Evolutionary conservation across 352 stramenopile genomes (phyloP), one percentile per base, ranked within the genome.

Genomic region (Pythium diclinum): DNA sequence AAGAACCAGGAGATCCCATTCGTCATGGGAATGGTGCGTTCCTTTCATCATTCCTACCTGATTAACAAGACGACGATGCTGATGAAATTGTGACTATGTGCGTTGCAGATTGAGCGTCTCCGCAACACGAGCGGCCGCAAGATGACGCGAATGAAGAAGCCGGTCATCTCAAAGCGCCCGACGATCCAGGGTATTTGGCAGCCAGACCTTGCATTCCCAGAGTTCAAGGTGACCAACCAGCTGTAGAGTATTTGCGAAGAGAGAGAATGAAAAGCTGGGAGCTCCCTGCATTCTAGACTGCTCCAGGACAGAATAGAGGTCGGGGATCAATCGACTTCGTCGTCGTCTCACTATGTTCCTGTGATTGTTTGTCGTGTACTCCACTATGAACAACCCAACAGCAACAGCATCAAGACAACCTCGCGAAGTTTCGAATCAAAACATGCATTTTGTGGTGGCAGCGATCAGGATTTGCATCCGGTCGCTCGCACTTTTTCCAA

Each of bases 131-230:
- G 87, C 62, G 87, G 87, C 59, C 81, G 87, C 52, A 95, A 95
- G 78, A 94, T 95, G 87, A 95, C 87, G 60, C 65, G 49, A 56
- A 89, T 95, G 67, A 95, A 95, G 71, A 85, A 84, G 34, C 87
- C 87, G 0, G 83, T 95, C 30, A 79, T 90, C 71, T 82, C 87
- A 19, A 92, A 91, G 70, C 82, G 84, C 61, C 82, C 75, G 36
- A 93, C 83, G 23, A 79, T 94, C 21, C 87, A 95, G 70, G 87
- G 87, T 58, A 92, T 95, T 61, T 95, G 87, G 87, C 87, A 95
- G 71, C 87, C 83, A 61, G 85, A 94, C 69, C 76, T 94, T 47
- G 73, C 86, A 65, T 94, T 94, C 68, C 85, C 85, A 36, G 76
- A 91, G 66, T 94, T 94, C 71, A 89, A 88, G 72, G 85, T 93